Base-by-base conservation (phyloP, 1,139 yeast genomes). In the Hanseniaspora gamundiae region DNA sequence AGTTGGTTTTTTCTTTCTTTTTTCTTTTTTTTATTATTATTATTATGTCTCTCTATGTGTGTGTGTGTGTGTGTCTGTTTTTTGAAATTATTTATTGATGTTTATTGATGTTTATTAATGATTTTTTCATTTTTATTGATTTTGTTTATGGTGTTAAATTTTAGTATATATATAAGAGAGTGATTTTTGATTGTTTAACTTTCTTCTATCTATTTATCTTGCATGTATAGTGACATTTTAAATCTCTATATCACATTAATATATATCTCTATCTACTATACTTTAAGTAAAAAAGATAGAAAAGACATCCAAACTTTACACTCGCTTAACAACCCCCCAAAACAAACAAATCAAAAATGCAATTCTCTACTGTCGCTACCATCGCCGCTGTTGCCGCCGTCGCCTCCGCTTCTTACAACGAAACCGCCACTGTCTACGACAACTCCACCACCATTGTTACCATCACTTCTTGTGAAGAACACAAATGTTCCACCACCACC, bases 391-490 rank as follows among this genome's bases (percentile, higher is more conserved):
- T 61, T 47, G 55, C 64, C 49, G 62, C 56, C 39, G 65, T 62
- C 50, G 49, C 61, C 36, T 64, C 59, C 43, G 55, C 56, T 40
- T 48, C 60, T 47, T 57, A 61, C 57, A 52, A 56, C 45, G 61
- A 69, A 51, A 55, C 67, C 46, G 61, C 61, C 40, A 57, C 63
- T 44, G 60, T 56, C 39, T 58, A 67, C 45, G 52, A 59, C 38
- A 50, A 53, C 39, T 42, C 56, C 43, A 67, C 69, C 50, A 64
- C 73, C 47, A 61, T 69, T 49, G 63, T 69, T 47, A 72, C 78
- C 57, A 64, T 73, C 62, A 72, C 77, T 48, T 65, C 71, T 44
- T 74, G 80, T 63, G 56, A 49, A 41, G 50, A 50, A 31, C 52
- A 58, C 52, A 53, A 50, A 41, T 61, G 65, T 53, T 49, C 51